Percentiles rank a stretch among this genome's conserved stretches.
Conservation (phyloP, 768 basidiomycete species). For the Favolaschia claudopus region DNA sequence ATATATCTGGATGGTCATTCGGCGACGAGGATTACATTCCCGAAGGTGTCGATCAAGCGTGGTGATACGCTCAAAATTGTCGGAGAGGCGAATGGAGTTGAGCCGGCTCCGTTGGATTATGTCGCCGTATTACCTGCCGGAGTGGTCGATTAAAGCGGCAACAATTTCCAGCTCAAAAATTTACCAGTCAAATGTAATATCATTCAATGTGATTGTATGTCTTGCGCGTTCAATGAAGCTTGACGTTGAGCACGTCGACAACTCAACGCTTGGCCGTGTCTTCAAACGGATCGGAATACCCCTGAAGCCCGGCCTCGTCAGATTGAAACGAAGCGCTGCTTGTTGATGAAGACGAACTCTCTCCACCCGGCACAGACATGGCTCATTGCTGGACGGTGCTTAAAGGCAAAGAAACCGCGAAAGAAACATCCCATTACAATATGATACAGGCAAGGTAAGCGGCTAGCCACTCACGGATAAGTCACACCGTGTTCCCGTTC, state of each 20-base stretch:
- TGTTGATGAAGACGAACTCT: too few relatives aligned
- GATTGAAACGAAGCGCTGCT: too few relatives aligned
- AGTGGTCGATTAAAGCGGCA: slow-evolving; percentile 20
- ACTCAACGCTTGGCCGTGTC: background rate
- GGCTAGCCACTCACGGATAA: too few relatives aligned
- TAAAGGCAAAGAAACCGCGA: too few relatives aligned
- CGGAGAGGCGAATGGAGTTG: slow-evolving; percentile 22
- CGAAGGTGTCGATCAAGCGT: slow-evolving; percentile 15
- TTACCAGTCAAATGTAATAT: slow-evolving; percentile 3
- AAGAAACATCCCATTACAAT: too few relatives aligned
- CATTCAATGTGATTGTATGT: slow-evolving; percentile 14
- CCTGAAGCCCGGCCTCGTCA: too few relatives aligned
- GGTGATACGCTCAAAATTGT: slow-evolving; percentile 26
- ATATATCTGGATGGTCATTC: slow-evolving; percentile 25
- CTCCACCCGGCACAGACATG: too few relatives aligned
- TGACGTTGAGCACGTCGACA: too few relatives aligned
- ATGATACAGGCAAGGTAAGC: slow-evolving; percentile 16
- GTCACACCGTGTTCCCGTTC: too few relatives aligned
- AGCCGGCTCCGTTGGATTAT: slow-evolving; percentile 26
- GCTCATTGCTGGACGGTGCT: too few relatives aligned
- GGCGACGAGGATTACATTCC: slow-evolving; percentile 26
- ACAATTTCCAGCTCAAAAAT: slow-evolving; percentile 5
- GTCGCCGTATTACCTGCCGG: slow-evolving; percentile 23
- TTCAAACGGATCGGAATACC: too few relatives aligned
- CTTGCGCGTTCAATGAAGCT: slow-evolving; percentile 6